A percentile compares a stretch with the other conserved stretches of the same genome.
Conservation (phyloP, 2,329 filamentous ascomycete species). For the Neophaeococcomyces mojaviensis region DNA sequence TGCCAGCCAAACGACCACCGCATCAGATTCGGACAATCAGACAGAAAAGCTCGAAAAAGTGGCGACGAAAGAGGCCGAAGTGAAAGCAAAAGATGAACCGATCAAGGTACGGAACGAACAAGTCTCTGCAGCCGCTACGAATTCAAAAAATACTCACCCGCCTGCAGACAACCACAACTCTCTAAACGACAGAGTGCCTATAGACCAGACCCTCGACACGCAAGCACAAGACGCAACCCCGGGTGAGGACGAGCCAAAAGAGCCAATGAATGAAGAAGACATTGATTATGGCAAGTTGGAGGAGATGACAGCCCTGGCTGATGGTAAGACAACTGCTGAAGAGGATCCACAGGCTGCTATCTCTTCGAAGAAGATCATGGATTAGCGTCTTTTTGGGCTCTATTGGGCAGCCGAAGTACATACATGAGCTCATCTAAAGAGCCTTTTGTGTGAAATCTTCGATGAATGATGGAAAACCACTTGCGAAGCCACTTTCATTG, state of each 20-base stretch:
- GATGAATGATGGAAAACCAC: too few species aligned
- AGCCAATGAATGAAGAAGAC: slow-evolving; percentile 8
- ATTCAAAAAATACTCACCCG: background rate
- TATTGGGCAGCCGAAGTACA: too few species aligned
- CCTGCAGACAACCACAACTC: background rate
- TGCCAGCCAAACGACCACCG: slow-evolving; percentile 18
- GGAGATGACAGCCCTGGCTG: slow-evolving; percentile 11
- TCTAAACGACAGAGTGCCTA: background rate
- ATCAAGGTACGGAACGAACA: slow-evolving; percentile 8
- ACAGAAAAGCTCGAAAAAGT: slow-evolving; percentile 1
- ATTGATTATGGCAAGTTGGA: slow-evolving; percentile 8
- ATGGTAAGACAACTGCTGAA: slow-evolving; percentile 7
- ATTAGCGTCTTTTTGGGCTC: background rate
- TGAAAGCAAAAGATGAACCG: slow-evolving; percentile 3
- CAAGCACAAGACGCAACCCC: background rate
- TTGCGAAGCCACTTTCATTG: too few species aligned
- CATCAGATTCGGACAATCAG: slow-evolving; percentile 4
- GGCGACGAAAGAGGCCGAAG: slow-evolving; percentile 2
- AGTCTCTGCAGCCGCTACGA: background rate
- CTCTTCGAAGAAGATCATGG: slow-evolving; percentile 29
- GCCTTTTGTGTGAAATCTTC: too few species aligned
- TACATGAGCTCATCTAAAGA: too few species aligned
- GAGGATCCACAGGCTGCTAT: slow-evolving; percentile 27
- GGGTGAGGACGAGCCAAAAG: background rate
- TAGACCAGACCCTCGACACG: background rate